Percentiles rank a stretch among this genome's conserved stretches.
Conservation (phyloP, 805 yeast genomes). For the Yamadazyma paraphyllophila region DNA sequence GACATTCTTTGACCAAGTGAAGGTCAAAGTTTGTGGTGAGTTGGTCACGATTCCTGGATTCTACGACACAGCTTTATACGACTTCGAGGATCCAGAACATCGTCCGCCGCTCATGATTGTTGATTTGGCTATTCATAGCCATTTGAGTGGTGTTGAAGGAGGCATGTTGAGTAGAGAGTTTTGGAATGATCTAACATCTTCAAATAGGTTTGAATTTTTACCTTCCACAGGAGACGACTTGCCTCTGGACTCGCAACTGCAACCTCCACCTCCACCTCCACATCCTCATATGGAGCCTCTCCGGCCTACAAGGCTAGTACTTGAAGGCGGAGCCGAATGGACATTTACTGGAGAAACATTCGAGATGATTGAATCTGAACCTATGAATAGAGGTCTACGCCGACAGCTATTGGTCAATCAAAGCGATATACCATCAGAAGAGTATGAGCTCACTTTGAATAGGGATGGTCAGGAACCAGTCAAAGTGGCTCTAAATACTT, state of each 20-base stretch:
- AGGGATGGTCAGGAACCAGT: conserved; percentile 13
- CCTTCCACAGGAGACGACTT: conserved; percentile 14
- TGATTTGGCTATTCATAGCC: conserved; percentile 16
- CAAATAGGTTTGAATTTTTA: conserved; percentile 21
- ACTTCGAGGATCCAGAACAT: conserved; percentile 9
- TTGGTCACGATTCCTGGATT: conserved; percentile 1
- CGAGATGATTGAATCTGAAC: conserved; percentile 19
- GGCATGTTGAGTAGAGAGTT: conserved; percentile 27
- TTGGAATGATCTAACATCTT: conserved; percentile 21
- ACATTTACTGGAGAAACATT: conserved; percentile 23
- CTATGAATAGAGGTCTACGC: conserved; percentile 1
- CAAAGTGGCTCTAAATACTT: conserved; percentile 27
- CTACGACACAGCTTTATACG: conserved; percentile 10
- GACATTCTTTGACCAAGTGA: conserved; percentile 27
- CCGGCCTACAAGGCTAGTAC: conserved; percentile 22
- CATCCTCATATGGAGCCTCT: conserved; percentile 5
- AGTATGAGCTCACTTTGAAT: conserved; percentile 23
- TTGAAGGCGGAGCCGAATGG: conserved; percentile 23
- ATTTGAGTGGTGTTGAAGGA: conserved; percentile 19
- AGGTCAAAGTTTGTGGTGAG: conserved; percentile 13
- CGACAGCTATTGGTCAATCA: conserved; percentile 26
- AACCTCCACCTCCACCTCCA: not conserved
- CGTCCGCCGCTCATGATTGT: conserved; percentile 12
- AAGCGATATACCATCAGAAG: conserved; percentile 21
- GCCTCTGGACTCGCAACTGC: not conserved